Evolutionary conservation across 495 filamentous ascomycete genomes (phyloP), one percentile per base, ranked within the genome.

Genomic region (Aspergillus incahuasiensis): DNA sequence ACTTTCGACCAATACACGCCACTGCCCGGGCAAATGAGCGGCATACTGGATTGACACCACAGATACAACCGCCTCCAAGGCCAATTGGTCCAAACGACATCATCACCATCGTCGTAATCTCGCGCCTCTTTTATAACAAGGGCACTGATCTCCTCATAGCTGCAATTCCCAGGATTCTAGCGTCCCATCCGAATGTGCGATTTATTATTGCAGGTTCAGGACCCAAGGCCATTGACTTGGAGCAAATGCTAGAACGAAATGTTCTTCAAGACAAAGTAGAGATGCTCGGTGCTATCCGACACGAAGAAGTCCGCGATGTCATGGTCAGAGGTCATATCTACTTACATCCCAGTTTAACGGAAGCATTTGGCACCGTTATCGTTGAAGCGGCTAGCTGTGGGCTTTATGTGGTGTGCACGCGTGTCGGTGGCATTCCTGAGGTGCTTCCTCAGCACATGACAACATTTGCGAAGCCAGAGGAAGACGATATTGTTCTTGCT

Each of bases 291-390:
- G 83, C 92, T 5, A 83, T 97, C 21, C 85, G 94, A 18, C 94
- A 98, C 67, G 95, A 97, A 66, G 91, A 97, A 60, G 94, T 98
- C 1, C 85, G 94, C 38, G 89, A 97, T 69, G 92, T 98, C n/a
- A 98, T 98, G 94, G 87, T 96, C 9, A 82, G 90, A 46, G 94
- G 94, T 0, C 91, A 98, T 63, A 95, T 98, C 54, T 97, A 97
- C 68, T 82, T 98, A 0, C 92, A 97, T 67, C 95, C 94, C 0
- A 91, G 86, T 25, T 78, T 98, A 30, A 98, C 94, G 0, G 94
- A 98, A 71, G 94, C 94, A 8, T 98, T 98, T 63, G 94, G 94
- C 2, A 98, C 94, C 0, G 94, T 98, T 20, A 89, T 98, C 48
- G 94, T 98, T 34, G 94, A 98, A 74, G 94, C 94, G 11, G 94